Evolutionary conservation across 2,329 filamentous ascomycete species (phyloP), one percentile per base, ranked within the genome.

Genomic region (Colletotrichum trifolii): DNA sequence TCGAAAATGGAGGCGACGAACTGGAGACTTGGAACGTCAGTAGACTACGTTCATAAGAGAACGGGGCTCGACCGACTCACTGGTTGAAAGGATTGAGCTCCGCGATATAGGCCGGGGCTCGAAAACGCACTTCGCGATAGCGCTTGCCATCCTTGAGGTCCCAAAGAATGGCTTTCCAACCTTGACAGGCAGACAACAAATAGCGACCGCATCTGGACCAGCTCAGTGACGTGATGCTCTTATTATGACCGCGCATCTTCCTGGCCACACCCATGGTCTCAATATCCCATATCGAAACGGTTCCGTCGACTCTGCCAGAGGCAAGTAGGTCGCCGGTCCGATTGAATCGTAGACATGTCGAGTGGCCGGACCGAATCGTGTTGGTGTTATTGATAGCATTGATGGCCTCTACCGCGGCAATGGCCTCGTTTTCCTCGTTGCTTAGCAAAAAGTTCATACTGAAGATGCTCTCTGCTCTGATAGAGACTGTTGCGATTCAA

Each of bases 101-200:
- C 4, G 95, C 96, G 71, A 96, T 97, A 79, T 97, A 99, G 39
- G 97, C 92, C 1, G 95, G 94, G 3, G 94, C 93, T 69, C 95
- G 90, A 73, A 99, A 97, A 69, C 94, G 91, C 71, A 97, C 91
- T 70, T 93, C 94, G 69, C 94, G 90, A 72, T 94, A 82, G 65
- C 92, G 83, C 73, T 91, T 85, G 50, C 87, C 84, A 64, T 87
- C 83, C 58, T 86, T 86, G 64, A 99, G 82, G 77, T 99, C 96
- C 96, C 96, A 99, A 1, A 99, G 84, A 54, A 97, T 94, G 68
- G 92, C 94, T 78, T 96, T 97, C 92, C 95, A 98, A 73, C 97
- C 96, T 76, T 97, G 93, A 48, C 94, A 97, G 10, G 94, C 92
- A 64, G 93, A 97, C 62, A 99, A 86, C 56, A 99, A 84, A 78